Base-by-base conservation (phyloP, 202 grass and related monocot genomes). In the Digitaria exilis region DNA sequence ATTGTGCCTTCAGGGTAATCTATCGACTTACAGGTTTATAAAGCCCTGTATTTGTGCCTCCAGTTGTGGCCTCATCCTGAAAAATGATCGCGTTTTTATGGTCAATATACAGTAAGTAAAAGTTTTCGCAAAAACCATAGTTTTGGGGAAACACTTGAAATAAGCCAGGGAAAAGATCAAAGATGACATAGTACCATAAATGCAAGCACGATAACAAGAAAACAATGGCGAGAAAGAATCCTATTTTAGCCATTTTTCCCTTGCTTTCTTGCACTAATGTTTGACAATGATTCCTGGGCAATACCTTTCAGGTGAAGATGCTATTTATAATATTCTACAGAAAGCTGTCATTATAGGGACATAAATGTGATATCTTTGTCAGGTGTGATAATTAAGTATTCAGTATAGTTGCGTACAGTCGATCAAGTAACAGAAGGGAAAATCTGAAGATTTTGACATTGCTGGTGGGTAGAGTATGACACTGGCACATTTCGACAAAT, bases 241-340 rank as follows among this genome's bases (percentile, higher is more conserved):
- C 61, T 19, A 52, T 52, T n/a, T 43, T 58, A 78, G 16, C 59
- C 86, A 83, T 83, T 45, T 46, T 87, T 78, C 51, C 64, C 6
- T n/a, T 11, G n/a, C 2, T 60, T 57, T 24, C 10, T 34, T 50
- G 39, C 11, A 24, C 2, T 6, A 14, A 4, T 67, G n/a, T 5
- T 4, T 22, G 43, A 61, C 39, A 41, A 35, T 1, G 39, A 24
- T 82, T 31, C 63, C 51, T 52, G 71, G 31, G 46, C 6, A 42
- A 69, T 70, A 29, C 31, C 16, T 13, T 22, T 6, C n/a, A 43
- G 31, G 3, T 69, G 18, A 71, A 14, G 31, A 17, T 25, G 1
- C 2, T 52, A 70, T 76, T 63, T 82, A 77, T 80, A 86, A 11
- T 28, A 58, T 69, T 9, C 2, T 41, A 35, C 21, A 57, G 56